A percentile compares a stretch with the other conserved stretches of the same genome.
These are phyloP conservation scores for Cylindrotheca closterium DNA, from an alignment of 108 stramenopile species.

Conservation along the genomic window DNA sequence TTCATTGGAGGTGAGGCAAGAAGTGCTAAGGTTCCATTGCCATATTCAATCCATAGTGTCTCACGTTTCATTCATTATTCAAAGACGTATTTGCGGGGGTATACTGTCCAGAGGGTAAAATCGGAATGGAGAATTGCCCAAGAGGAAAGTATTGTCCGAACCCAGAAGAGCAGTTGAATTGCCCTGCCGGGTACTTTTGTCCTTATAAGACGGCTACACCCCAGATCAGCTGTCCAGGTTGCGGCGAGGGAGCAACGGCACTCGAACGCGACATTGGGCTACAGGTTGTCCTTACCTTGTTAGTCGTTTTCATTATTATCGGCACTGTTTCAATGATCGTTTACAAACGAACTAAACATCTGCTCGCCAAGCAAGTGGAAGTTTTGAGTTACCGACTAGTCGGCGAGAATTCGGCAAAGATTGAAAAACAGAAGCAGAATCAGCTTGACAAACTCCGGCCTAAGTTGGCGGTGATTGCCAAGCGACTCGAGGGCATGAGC, in stretches of 20 bases:
- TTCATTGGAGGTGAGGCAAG: slow-evolving; percentile 5
- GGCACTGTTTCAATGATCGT: slow-evolving; percentile 2
- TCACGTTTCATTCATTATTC: not conserved
- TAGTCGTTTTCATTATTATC: slow-evolving; percentile 4
- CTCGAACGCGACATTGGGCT: slow-evolving; percentile 24
- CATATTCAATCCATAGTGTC: not conserved
- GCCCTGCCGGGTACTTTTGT: slow-evolving; percentile 27
- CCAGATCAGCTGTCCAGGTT: slow-evolving; percentile 6
- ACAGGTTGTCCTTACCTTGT: slow-evolving; percentile 12
- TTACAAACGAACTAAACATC: not conserved
- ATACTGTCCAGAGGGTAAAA: slow-evolving; percentile 7
- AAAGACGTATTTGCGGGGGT: slow-evolving; percentile 8
- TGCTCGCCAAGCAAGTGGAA: slow-evolving; percentile 7
- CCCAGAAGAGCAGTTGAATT: slow-evolving; percentile 16
- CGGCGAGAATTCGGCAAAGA: not conserved
- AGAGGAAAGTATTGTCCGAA: slow-evolving; percentile 42
- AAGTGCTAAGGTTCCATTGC: too few relatives aligned
- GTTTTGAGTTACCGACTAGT: slow-evolving; percentile 1
- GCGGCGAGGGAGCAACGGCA: slow-evolving; percentile 15
- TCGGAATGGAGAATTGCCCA: slow-evolving; percentile 32
- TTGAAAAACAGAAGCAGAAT: slow-evolving; percentile 15
- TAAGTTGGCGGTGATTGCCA: slow-evolving; percentile 30
- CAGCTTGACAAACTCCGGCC: slow-evolving; percentile 31
- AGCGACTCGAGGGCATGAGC: slow-evolving; percentile 30
- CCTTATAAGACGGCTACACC: slow-evolving; percentile 28